phyloP scores from a whole-genome alignment of 73 alveolate species.

The Tetrahymena borealis region DNA sequence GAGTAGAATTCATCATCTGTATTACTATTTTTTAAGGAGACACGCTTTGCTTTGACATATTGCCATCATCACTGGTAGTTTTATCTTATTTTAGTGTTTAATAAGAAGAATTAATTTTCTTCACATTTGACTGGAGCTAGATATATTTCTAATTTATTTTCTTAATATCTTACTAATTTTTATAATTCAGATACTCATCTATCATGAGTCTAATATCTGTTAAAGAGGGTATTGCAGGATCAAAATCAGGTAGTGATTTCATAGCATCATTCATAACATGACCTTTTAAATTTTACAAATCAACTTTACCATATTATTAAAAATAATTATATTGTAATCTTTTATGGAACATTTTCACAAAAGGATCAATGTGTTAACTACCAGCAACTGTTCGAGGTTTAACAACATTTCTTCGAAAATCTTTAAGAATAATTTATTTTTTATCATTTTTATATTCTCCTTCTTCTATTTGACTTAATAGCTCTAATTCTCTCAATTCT shows the following conservation, averaged over 20 bases:
- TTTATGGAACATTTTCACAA: background rate
- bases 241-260: background rate
- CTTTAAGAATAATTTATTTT: background rate
- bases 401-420: background rate
- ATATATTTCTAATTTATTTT: background rate
- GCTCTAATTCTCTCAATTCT: no score
- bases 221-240: background rate
- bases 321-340: background rate
- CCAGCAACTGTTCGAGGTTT: background rate
- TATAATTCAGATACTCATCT: background rate
- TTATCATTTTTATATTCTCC: background rate
- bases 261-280: background rate
- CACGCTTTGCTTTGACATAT: background rate
- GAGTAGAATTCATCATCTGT: no score
- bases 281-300: background rate
- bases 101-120: background rate
- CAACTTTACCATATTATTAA: background rate
- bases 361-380: background rate
- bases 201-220: background rate
- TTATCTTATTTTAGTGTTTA: background rate
- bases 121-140: background rate
- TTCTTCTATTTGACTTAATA: background rate
- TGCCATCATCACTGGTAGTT: background rate
- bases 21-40: no score
- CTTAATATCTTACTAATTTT: background rate